Evolutionary conservation across 495 filamentous ascomycete genomes (phyloP), one percentile per base, ranked within the genome.

Genomic region (Elasticomyces elasticus): DNA sequence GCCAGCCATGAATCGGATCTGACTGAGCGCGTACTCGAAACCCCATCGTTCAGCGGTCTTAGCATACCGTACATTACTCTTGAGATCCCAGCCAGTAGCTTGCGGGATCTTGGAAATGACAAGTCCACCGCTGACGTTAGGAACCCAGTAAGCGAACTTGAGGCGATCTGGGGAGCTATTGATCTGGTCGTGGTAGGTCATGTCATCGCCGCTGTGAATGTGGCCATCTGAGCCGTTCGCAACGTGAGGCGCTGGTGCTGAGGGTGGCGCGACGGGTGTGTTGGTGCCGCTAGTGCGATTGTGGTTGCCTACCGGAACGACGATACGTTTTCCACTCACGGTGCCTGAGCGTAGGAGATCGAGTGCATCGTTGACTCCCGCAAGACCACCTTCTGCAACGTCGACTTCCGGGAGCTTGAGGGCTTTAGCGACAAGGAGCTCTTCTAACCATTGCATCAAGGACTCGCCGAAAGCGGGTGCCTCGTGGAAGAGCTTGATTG

Each of bases 401-500:
- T 80, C 72, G 56, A 83, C 74, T 52, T 84, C 79, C 0, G 81
- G 82, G 27, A 78, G 67, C 27, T 64, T 60, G 20, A 86, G 56
- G 19, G 72, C 56, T 0, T 68, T 68, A 2, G 69, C 61, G 22
- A 72, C 68, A 40, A 85, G 57, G 42, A 86, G 62, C 30, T 67
- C 64, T 62, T 85, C 82, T 54, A 83, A 62, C 82, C 82, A 86
- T 17, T 59, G 56, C 4, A 79, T 76, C 61, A 82, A 61, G 6
- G 63, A 64, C 45, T 79, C 76, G 0, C 83, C 82, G 0, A 85
- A 71, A 2, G 67, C 65, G 0, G 76, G 72, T 2, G 78, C 74
- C 47, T 76, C 72, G 58, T 86, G 83, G 58, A 85, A 86, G 23
- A 83, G 54, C 64, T 85, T 86, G 48, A 86, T 83, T 0, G 82